A percentile compares a stretch with the other conserved stretches of the same genome.
phyloP scores from a whole-genome alignment of 495 filamentous ascomycete genomes.

The Aspergillus nanangensis region DNA sequence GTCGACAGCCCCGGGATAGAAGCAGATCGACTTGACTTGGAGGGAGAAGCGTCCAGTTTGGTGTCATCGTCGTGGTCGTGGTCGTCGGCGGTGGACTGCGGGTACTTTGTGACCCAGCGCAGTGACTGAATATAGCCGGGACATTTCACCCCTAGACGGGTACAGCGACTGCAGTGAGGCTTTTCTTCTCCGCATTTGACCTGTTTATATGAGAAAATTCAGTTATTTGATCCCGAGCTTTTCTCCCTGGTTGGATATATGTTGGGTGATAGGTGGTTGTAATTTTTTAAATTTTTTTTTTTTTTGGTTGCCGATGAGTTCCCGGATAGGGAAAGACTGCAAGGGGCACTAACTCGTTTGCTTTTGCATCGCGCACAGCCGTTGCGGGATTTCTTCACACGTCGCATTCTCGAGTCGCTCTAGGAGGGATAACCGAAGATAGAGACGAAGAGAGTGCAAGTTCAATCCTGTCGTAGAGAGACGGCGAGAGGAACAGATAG shows the following conservation, averaged over 20 bases:
- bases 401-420: conserved; percentile 29
- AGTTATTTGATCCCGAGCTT: background rate
- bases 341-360: conserved; percentile 47
- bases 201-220: conserved; percentile 19
- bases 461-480: no score
- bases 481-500: no score
- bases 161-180: conserved; percentile 48
- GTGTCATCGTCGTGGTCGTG: conserved; percentile 17
- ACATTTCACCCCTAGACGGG: conserved; percentile 42
- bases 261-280: no score
- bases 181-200: conserved; percentile 55
- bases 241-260: no score
- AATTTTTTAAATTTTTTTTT: no score
- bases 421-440: background rate
- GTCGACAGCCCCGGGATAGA: background rate
- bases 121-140: conserved; percentile 51
- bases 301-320: no score
- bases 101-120: conserved; percentile 52
- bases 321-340: conserved; percentile 10
- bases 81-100: conserved; percentile 10
- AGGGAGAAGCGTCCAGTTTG: background rate
- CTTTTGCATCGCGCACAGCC: conserved; percentile 47
- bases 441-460: background rate
- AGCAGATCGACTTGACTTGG: background rate
- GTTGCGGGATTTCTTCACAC: conserved; percentile 45